phyloP scores from a whole-genome alignment of 148 eudicot genomes.

The Polygonum maritimum region DNA sequence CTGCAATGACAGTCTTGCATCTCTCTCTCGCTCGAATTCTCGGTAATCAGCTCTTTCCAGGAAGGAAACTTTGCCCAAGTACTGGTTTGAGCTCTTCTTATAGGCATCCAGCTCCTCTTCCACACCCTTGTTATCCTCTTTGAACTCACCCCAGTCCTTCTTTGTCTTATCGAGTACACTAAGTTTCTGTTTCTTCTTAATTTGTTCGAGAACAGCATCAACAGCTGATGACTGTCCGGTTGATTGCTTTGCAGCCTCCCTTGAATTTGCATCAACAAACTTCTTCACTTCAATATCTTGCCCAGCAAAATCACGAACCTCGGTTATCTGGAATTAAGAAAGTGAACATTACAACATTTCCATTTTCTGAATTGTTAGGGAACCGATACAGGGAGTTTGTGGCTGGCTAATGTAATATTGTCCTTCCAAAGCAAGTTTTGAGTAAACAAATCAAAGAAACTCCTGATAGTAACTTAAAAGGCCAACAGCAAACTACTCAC shows the following conservation, averaged over 20 bases:
- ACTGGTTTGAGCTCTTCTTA: constrained; percentile 93
- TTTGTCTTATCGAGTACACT: constrained; percentile 97
- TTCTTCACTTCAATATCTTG: constrained; percentile 70
- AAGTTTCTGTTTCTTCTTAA: constrained; percentile 81
- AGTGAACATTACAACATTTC: neutral
- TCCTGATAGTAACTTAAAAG: neutral
- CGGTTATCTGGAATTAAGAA: constrained; percentile 46
- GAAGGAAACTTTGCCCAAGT: constrained; percentile 73
- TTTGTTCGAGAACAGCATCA: constrained; percentile 85
- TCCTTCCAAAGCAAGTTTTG: neutral
- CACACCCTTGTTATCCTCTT: constrained; percentile 75
- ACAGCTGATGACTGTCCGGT: constrained; percentile 58
- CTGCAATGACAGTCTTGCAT: constrained; percentile 70
- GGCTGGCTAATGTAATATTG: too few species aligned
- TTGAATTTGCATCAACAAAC: constrained; percentile 50
- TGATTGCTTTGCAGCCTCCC: constrained; percentile 55
- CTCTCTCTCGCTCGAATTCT: constrained; percentile 85
- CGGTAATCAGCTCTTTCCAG: constrained; percentile 77
- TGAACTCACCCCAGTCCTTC: constrained; percentile 96
- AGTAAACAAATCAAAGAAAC: neutral
- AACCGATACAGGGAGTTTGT: neutral
- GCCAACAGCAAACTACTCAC: constrained; percentile 20
- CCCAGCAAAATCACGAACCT: constrained; percentile 87
- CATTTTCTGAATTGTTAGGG: neutral
- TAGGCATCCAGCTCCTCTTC: constrained; percentile 84